Evolutionary conservation across 208 protist species (phyloP), one percentile per base, ranked within the genome.

Genomic region (Crithidia thermophila): DNA sequence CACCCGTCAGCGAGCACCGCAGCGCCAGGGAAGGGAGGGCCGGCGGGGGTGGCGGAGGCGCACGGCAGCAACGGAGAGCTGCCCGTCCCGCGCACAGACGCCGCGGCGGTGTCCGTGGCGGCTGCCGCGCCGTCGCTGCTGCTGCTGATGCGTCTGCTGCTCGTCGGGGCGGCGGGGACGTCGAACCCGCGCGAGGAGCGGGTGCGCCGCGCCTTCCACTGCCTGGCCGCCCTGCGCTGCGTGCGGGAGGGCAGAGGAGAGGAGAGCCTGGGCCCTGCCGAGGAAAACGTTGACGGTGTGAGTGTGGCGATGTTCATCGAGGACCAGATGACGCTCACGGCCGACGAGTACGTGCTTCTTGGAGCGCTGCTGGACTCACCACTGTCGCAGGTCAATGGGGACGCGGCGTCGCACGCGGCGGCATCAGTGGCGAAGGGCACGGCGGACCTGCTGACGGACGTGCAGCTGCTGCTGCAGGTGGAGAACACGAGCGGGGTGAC

Each of bases 381-480:
- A 13, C 23, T 53, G 43, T 33, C 42, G 20, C 49, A 28, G 36
- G 10, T 56, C 4, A 50, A 4, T 4, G 21, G 16, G 0, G 31
- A 11, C 37, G 36, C 8, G 18, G 23, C 43, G 2, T 23, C 36
- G 49, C 27, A 21, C 5, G 71, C 42, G n/a, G 31, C 57, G 42
- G 3, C 20, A 4, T 40, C 66, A 20, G 34, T 23, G 1, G 21
- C 27, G 16, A 39, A 20, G 21, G 25, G 52, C 13, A 11, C 20
- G 46, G 9, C 52, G 16, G 33, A 65, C 3, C 56, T 80, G 34
- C 18, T 34, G 18, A 73, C 45, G 9, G 75, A 82, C 70, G 65
- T 78, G 36, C 83, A 71, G 46, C 70, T 94, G 61, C 74, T 94
- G 21, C 53, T 84, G 60, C 80, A 85, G 60, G 51, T 82, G 25